Conservation (phyloP, 805 yeast genomes). For the Zygotorulaspora chibaensis region DNA sequence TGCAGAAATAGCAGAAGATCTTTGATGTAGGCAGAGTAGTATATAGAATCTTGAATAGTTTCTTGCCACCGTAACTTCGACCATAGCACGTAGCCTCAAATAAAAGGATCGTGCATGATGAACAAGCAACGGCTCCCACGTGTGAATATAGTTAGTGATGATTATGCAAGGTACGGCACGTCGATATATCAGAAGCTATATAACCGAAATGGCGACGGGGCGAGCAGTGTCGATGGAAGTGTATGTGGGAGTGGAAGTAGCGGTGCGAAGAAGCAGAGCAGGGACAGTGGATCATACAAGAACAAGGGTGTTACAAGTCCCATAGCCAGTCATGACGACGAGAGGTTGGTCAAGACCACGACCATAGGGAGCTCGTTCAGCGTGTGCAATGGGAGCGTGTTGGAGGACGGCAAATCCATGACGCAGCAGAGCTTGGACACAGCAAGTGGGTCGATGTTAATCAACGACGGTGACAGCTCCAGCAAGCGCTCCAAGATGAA, state of each 20-base stretch:
- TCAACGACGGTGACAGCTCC: conserved; percentile 7
- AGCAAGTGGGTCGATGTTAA: background rate
- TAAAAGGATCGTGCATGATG: background rate
- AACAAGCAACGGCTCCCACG: conserved; percentile 5
- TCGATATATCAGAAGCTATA: conserved; percentile 32
- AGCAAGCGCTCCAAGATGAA: conserved; percentile 20
- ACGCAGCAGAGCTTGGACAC: conserved; percentile 5
- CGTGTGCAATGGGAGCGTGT: conserved; percentile 2
- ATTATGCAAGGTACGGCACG: conserved; percentile 39
- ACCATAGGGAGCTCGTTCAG: conserved; percentile 6
- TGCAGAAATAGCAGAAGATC: background rate
- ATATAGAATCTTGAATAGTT: background rate
- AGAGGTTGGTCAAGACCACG: conserved; percentile 2
- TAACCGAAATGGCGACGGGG: conserved; percentile 7
- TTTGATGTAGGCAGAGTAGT: background rate
- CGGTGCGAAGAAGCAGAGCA: conserved; percentile 1
- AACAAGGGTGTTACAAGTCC: conserved; percentile 1
- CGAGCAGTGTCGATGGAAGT: background rate
- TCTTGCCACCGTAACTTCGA: background rate
- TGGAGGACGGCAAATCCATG: conserved; percentile 6
- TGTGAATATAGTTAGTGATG: conserved; percentile 35
- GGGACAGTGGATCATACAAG: background rate
- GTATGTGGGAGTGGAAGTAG: background rate
- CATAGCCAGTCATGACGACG: conserved; percentile 3
- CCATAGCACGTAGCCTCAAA: too few species aligned